Evolutionary conservation across 192 early-diverging fungal genomes (phyloP), one percentile per base, ranked within the genome.

Genomic region (Ambispora gerdemannii): DNA sequence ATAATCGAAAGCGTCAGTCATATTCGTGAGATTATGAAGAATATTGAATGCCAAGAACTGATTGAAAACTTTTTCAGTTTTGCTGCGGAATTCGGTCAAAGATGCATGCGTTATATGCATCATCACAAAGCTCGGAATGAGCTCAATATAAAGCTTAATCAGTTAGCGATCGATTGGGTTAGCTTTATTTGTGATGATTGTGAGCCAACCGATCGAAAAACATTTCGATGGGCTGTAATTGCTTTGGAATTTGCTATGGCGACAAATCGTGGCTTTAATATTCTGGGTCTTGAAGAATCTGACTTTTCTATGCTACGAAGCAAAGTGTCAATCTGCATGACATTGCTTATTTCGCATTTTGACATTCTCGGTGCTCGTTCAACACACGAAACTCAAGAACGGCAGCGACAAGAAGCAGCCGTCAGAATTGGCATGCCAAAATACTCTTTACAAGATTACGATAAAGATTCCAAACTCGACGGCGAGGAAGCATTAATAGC

Each of bases 121-220:
- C 53, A 51, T 19, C 74, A 76, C 2, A 38, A 72, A 13, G 81
- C 82, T 0, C 81, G 89, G 50, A 74, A 82, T 0, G 83, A 84
- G 27, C 76, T 91, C 59, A 87, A 91, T 43, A 51, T 89, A 55
- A 86, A 86, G 27, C 75, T 95, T 34, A 74, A 91, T 20, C 82
- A 82, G 3, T 82, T 95, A 61, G 83, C 90, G 13, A 90, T 92
- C n/a, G 88, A 91, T 50, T 95, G 93, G 93, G 87, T 91, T 58
- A 87, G 88, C 55, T 95, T 95, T 72, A 91, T 93, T 51, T 88
- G 85, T 33, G 87, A 90, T 67, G 91, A 95, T 70, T 92, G 92
- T 72, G 79, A 84, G 62, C 90, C 89, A 7, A 88, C 87, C 27
- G 90, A 94, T 63, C 81, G 91, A 22, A 86, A 87, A 32, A 92